A percentile compares a stretch with the other conserved stretches of the same genome.
phyloP scores from a whole-genome alignment of 2,329 filamentous ascomycete species.

The Aspergillus latus region DNA sequence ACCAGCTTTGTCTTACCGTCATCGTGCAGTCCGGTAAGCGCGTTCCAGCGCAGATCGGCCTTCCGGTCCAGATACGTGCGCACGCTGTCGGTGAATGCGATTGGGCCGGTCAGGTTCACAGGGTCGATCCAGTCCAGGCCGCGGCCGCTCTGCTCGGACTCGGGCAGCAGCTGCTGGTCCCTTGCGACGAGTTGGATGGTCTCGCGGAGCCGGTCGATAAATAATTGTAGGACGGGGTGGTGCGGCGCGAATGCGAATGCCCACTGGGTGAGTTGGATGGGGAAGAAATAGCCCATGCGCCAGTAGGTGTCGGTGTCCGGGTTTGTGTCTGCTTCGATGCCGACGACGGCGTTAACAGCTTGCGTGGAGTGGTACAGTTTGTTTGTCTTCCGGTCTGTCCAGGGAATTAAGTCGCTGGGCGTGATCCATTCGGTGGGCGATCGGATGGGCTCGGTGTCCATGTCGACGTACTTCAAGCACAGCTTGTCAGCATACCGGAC shows the following conservation, averaged over 20 bases:
- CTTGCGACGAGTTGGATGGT: constrained; percentile 8
- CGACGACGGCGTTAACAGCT: constrained; percentile 28
- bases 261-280: constrained; percentile 37
- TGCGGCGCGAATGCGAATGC: constrained; percentile 28
- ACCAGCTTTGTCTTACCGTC: constrained; percentile 31
- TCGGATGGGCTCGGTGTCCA: constrained; percentile 33
- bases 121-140: constrained; percentile 29
- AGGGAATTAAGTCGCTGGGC: constrained; percentile 25
- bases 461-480: constrained; percentile 28
- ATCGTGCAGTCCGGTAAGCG: constrained; percentile 31
- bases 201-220: constrained; percentile 25
- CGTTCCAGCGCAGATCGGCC: constrained; percentile 32
- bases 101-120: constrained; percentile 31
- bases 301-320: constrained; percentile 30
- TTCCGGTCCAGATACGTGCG: constrained; percentile 24
- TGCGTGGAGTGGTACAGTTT: constrained; percentile 21
- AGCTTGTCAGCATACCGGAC: too few species aligned
- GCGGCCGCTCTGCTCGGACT: constrained; percentile 15
- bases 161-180: not conserved
- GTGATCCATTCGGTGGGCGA: constrained; percentile 29
- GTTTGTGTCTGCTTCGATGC: constrained; percentile 34
- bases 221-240: constrained; percentile 30
- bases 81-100: constrained; percentile 30
- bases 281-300: constrained; percentile 37
- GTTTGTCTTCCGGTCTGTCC: constrained; percentile 28